A percentile compares a stretch with the other conserved stretches of the same genome.
Evolutionary conservation across 768 basidiomycete genomes (phyloP).

Genomic region (Mrakia blollopis): DNA sequence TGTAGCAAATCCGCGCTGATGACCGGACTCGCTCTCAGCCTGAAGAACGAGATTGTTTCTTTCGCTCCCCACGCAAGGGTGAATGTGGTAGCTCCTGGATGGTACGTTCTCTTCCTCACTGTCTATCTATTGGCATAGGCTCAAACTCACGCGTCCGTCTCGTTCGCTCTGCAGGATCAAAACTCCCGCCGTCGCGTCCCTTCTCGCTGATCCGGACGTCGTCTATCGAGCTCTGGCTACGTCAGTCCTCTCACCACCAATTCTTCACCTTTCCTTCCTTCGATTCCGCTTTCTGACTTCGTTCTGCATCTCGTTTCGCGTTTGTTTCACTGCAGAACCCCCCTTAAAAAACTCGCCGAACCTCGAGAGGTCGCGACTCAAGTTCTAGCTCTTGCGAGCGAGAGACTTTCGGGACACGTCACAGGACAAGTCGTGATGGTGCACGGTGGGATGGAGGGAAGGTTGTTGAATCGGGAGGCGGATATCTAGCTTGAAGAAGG

Average conservation of each 20-base stretch:
- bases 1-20: slow-evolving; percentile 35
- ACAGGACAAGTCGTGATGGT: slow-evolving; percentile 67
- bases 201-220: slow-evolving; percentile 55
- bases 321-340: slow-evolving; percentile 50
- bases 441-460: slow-evolving; percentile 76
- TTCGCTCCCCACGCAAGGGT: slow-evolving; percentile 67
- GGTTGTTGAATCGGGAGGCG: slow-evolving; percentile 46
- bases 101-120: slow-evolving; percentile 41
- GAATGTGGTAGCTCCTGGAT: slow-evolving; percentile 65
- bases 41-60: slow-evolving; percentile 77
- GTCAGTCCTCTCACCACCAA: slow-evolving; percentile 47
- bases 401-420: slow-evolving; percentile 62
- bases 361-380: slow-evolving; percentile 63
- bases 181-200: slow-evolving; percentile 60
- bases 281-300: neutral
- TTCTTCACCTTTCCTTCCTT: neutral
- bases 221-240: slow-evolving; percentile 62
- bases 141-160: neutral
- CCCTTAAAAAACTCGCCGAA: slow-evolving; percentile 62
- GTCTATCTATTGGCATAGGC: neutral
- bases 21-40: slow-evolving; percentile 55
- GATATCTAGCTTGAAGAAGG: slow-evolving; percentile 1
- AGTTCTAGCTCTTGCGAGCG: slow-evolving; percentile 59
- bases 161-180: slow-evolving; percentile 12
- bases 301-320: neutral